Base-by-base conservation (phyloP, 2,329 filamentous ascomycete genomes). In the Arthrobotrys musiformis region DNA sequence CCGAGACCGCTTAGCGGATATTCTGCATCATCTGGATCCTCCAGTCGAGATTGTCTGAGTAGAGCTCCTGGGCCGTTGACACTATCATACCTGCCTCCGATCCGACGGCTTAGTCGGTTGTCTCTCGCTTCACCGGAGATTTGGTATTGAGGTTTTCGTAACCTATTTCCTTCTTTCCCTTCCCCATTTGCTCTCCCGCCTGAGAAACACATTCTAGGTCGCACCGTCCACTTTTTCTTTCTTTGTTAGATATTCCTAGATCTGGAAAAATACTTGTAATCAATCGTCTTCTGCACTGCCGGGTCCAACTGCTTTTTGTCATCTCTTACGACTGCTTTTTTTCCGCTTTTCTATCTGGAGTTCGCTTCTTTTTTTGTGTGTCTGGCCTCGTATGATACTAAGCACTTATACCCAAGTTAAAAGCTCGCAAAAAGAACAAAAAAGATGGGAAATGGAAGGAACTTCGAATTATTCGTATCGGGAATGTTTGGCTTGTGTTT, bases 181-280 rank as follows among this genome's bases (percentile, higher is more conserved):
- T 11, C 9, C 28, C 6, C 4, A 42, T 2, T 17, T 42, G 40
- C 40, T 42, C 19, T 8, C 30, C 9, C n/a, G n/a, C 28, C 17
- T 56, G 50, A 56, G 50, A 22, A 37, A 3, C n/a, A 40, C 15
- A 7, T 8, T 26, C 33, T 33, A 58, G 33, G 54, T 17, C 8
- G 2, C 33, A 0, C 24, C 9, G n/a, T 17, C 17, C 17, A 7
- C 30, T n/a, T 58, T 58, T 58, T 15, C 33, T 40, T 50, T 58
- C 54, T 58, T 19, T 58, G 54, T 58, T 26, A 58, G 19, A 58
- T 58, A 58, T 58, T 58, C 33, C 33, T 58, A 56, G 28, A 30
- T 35, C 17, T 22, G 50, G n/a, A 56, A 56, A 56, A 19, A 22
- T 17, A 50, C 54, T 37, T 58, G 6, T 58, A 37, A 58, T 58